Conservation (phyloP, 345 rosid genomes). For the Punica granatum region DNA sequence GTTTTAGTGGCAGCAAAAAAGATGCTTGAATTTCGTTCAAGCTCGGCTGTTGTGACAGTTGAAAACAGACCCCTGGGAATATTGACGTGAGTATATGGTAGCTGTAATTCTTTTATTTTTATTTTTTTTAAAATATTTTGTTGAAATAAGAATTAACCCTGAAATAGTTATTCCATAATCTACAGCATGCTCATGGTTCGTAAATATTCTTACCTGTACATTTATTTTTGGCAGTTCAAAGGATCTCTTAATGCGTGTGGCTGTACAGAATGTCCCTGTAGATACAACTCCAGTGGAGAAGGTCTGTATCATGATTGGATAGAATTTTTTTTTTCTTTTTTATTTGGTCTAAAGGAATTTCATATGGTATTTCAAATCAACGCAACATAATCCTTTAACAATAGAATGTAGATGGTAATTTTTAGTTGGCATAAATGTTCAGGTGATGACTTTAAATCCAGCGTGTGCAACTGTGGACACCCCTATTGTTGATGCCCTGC, state of each 20-base stretch:
- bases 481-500: constrained; percentile 90
- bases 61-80: constrained; percentile 80
- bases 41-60: constrained; percentile 67
- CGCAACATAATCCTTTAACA: not conserved
- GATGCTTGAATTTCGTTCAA: constrained; percentile 73
- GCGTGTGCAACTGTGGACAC: constrained; percentile 83
- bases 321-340: not conserved
- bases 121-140: not conserved
- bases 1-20: constrained; percentile 61
- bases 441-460: constrained; percentile 98
- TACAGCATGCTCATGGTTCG: not conserved
- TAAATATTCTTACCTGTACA: not conserved
- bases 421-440: constrained; percentile 9
- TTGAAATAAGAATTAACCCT: not conserved
- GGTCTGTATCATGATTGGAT: constrained; percentile 35
- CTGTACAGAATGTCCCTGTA: constrained; percentile 68
- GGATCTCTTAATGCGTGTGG: constrained; percentile 95
- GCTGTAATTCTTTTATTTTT: not conserved
- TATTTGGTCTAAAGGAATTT: not conserved
- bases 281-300: constrained; percentile 67
- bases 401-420: not conserved
- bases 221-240: constrained; percentile 54
- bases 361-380: not conserved
- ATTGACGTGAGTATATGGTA: constrained; percentile 54
- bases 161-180: not conserved